Evolutionary conservation across 805 yeast genomes (phyloP).

Genomic region (Candida schatavii): DNA sequence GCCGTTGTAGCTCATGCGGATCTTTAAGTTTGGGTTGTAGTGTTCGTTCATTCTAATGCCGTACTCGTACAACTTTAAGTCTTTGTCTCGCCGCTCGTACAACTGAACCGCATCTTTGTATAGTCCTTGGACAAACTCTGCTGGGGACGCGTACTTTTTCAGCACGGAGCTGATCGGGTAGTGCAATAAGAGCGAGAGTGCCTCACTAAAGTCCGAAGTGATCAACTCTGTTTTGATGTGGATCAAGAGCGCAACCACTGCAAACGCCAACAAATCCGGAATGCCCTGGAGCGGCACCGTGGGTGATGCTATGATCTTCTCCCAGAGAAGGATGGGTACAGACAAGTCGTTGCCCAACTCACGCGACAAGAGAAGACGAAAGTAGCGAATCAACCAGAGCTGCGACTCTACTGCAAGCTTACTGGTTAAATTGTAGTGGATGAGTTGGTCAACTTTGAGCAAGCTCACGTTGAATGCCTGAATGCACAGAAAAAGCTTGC

Average conservation of each 20-base stretch:
- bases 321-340: slow-evolving; percentile 44
- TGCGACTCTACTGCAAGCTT: slow-evolving; percentile 48
- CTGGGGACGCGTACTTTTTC: slow-evolving; percentile 8
- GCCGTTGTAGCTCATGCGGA: slow-evolving; percentile 23
- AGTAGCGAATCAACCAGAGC: slow-evolving; percentile 54
- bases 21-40: slow-evolving; percentile 36
- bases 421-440: slow-evolving; percentile 43
- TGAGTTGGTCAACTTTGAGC: slow-evolving; percentile 48
- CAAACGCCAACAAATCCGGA: slow-evolving; percentile 38
- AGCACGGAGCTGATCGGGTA: slow-evolving; percentile 36
- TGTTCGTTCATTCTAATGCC: slow-evolving; percentile 41
- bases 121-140: slow-evolving; percentile 22
- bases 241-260: slow-evolving; percentile 42
- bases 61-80: slow-evolving; percentile 34
- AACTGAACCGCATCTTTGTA: slow-evolving; percentile 35
- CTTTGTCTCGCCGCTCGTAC: slow-evolving; percentile 29
- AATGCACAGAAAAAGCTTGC: slow-evolving; percentile 42
- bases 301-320: slow-evolving; percentile 34
- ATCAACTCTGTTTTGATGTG: slow-evolving; percentile 44
- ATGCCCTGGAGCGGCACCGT: slow-evolving; percentile 18
- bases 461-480: slow-evolving; percentile 46
- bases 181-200: slow-evolving; percentile 46
- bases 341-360: slow-evolving; percentile 44
- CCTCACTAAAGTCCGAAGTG: slow-evolving; percentile 51
- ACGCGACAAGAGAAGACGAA: slow-evolving; percentile 44